Evolutionary conservation across 768 basidiomycete species (phyloP).

Genomic region (Termitomyces sp.): DNA sequence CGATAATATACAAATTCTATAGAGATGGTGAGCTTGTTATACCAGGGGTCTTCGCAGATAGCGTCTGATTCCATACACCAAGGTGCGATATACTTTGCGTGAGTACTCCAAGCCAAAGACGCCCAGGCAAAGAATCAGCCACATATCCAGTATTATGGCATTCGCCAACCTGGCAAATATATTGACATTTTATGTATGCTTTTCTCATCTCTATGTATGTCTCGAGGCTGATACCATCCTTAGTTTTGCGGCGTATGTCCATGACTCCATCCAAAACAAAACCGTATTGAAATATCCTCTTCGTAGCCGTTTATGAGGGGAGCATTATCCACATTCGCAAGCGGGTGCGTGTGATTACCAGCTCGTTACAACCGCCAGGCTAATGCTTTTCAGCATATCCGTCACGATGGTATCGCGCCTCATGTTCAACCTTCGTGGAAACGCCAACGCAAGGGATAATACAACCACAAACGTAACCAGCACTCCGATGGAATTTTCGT

Average conservation of each 20-base stretch:
- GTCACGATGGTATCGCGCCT: conserved; percentile 13
- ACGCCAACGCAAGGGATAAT: conserved; percentile 27
- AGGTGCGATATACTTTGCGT: conserved; percentile 60
- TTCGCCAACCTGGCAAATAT: not conserved
- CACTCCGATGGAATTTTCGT: conserved; percentile 16
- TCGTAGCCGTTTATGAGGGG: not conserved
- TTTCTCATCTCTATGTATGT: not conserved
- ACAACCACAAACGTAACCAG: conserved; percentile 6
- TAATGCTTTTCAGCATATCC: not conserved
- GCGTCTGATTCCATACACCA: not conserved
- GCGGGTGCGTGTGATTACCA: not conserved
- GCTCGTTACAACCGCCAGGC: not conserved
- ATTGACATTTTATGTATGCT: not conserved
- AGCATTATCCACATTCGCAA: not conserved
- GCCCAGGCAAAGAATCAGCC: not conserved
- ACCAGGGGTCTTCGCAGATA: not conserved
- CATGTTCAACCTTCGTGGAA: conserved; percentile 48
- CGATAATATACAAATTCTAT: conserved; percentile 37
- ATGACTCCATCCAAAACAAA: not conserved
- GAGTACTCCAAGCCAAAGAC: conserved; percentile 12
- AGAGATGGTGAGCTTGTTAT: conserved; percentile 37
- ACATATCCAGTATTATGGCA: conserved; percentile 41
- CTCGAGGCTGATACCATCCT: not conserved
- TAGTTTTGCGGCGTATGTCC: not conserved
- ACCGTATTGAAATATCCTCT: not conserved